Percentiles rank a stretch among this genome's conserved stretches.
Evolutionary conservation across 2,329 filamentous ascomycete species (phyloP).

Genomic region (Fusarium agapanthi): DNA sequence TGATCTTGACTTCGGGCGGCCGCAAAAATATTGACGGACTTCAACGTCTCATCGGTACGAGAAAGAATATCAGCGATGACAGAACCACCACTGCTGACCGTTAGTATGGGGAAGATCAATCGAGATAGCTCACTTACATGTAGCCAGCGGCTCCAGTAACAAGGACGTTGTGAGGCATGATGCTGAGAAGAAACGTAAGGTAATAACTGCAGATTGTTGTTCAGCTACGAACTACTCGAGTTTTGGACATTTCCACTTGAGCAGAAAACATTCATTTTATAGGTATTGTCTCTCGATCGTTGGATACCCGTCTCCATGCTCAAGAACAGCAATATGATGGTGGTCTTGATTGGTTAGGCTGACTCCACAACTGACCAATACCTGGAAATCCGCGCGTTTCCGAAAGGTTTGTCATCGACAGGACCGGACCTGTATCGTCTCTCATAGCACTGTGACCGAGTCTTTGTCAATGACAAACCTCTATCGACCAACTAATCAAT

Average conservation of each 20-base stretch:
- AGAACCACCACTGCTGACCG: conserved; percentile 46
- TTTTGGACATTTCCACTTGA: not conserved
- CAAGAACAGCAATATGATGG: too few relatives aligned
- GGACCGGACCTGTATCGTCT: not conserved
- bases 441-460: not conserved
- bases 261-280: not conserved
- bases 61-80: conserved; percentile 46
- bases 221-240: not conserved
- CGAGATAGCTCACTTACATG: conserved; percentile 33
- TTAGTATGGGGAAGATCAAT: not conserved
- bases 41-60: conserved; percentile 33
- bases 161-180: conserved; percentile 43
- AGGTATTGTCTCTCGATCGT: not conserved
- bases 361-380: not conserved
- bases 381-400: conserved; percentile 10
- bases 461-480: not conserved
- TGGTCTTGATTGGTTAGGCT: not conserved
- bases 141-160: conserved; percentile 50
- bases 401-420: not conserved
- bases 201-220: not conserved
- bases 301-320: not conserved
- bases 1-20: conserved; percentile 48
- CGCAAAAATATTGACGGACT: conserved; percentile 41
- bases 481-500: too few relatives aligned
- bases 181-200: not conserved